A percentile compares a stretch with the other conserved stretches of the same genome.
These are phyloP conservation scores for Vaucheria bursata DNA, from an alignment of 352 stramenopile species.

Conservation along the genomic window DNA sequence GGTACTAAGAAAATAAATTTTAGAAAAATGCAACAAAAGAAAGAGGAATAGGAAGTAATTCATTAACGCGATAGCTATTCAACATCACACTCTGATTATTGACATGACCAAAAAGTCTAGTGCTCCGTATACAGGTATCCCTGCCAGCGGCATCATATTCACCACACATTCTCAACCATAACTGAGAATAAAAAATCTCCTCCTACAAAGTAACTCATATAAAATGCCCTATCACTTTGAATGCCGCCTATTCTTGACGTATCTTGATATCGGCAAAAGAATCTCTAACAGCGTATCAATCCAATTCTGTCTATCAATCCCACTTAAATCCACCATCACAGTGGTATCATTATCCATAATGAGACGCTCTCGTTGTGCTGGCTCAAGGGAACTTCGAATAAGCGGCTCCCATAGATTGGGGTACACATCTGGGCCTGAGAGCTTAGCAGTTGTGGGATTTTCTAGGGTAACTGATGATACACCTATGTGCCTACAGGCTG, in stretches of 20 bases:
- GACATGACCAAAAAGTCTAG: too few species aligned
- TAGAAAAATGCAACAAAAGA: too few species aligned
- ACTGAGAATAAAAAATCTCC: too few species aligned
- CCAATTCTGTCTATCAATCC: slow-evolving; percentile 17
- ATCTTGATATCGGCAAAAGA: slow-evolving; percentile 28
- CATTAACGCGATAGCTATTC: too few species aligned
- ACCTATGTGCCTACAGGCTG: slow-evolving; percentile 29
- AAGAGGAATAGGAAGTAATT: too few species aligned
- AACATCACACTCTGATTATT: too few species aligned
- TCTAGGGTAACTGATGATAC: slow-evolving; percentile 12
- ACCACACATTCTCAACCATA: too few species aligned
- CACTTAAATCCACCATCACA: slow-evolving; percentile 13
- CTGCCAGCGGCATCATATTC: too few species aligned
- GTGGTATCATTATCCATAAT: neutral
- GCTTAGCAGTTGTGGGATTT: neutral
- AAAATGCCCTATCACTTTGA: too few species aligned
- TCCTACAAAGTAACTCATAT: too few species aligned
- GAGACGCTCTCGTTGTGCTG: slow-evolving; percentile 10
- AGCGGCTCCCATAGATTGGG: neutral
- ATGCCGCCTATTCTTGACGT: slow-evolving; percentile 38
- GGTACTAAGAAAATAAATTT: too few species aligned
- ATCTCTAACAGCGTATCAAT: slow-evolving; percentile 34
- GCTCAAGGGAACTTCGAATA: neutral
- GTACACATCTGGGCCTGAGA: neutral
- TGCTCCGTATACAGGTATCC: too few species aligned